phyloP scores from a whole-genome alignment of 805 yeast species.

The Pichia exigua region DNA sequence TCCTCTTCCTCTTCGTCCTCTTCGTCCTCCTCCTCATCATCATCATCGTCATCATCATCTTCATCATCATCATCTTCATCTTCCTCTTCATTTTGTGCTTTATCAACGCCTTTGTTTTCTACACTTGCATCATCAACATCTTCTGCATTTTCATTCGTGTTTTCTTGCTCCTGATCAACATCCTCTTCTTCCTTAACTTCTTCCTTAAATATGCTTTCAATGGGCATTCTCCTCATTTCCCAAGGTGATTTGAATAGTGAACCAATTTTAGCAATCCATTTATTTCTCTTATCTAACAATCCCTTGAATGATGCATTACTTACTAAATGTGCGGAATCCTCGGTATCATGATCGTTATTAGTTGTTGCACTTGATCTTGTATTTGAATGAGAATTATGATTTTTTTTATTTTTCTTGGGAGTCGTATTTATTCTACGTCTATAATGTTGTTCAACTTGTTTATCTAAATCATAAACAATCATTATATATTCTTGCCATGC shows the following conservation, averaged over 20 bases:
- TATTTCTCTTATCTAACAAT: constrained; percentile 71
- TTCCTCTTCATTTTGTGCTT: neutral
- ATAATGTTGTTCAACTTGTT: constrained; percentile 94
- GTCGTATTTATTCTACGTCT: constrained; percentile 72
- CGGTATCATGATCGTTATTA: constrained; percentile 14
- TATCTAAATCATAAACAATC: constrained; percentile 87
- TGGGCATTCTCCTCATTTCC: constrained; percentile 71
- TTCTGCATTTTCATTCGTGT: constrained; percentile 8
- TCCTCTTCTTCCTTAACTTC: constrained; percentile 20
- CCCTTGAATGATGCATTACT: constrained; percentile 74
- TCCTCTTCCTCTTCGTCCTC: neutral
- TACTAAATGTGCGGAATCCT: constrained; percentile 49
- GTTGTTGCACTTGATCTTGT: neutral
- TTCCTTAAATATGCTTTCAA: constrained; percentile 44
- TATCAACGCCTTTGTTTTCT: too few species aligned
- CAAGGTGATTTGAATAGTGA: constrained; percentile 64
- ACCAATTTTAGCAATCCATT: constrained; percentile 90
- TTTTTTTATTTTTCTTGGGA: constrained; percentile 51
- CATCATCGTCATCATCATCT: constrained; percentile 10
- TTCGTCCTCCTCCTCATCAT: neutral
- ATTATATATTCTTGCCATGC: constrained; percentile 93
- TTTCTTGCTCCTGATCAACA: constrained; percentile 15
- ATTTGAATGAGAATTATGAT: constrained; percentile 10
- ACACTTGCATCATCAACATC: constrained; percentile 20
- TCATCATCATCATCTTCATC: constrained; percentile 19